These are phyloP conservation scores for Oryza glaberrima DNA, from an alignment of 176 grass and related monocot genomes.

Conservation along the genomic window DNA sequence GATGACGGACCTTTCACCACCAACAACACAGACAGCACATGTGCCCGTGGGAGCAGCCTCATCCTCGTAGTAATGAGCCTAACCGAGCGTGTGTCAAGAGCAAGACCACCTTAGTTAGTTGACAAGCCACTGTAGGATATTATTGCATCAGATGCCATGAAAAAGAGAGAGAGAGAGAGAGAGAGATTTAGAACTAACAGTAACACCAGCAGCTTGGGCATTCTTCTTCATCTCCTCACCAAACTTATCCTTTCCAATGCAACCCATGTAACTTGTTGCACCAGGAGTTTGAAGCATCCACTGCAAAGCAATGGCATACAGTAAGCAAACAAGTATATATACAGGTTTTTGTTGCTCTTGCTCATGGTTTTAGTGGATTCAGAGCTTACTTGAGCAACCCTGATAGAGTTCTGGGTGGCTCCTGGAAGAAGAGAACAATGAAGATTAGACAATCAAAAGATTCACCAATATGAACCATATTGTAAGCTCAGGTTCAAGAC, in stretches of 20 bases:
- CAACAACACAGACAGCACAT: constrained; percentile 98
- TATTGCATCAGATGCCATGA: background rate
- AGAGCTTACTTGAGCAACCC: constrained; percentile 89
- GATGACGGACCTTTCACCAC: constrained; percentile 75
- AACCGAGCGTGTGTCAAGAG: constrained; percentile 27
- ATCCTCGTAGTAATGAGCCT: constrained; percentile 95
- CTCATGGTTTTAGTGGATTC: constrained; percentile 11
- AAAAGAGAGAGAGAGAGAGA: too few relatives aligned
- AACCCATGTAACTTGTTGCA: constrained; percentile 94
- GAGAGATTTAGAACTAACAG: constrained; percentile 55
- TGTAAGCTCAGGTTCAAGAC: background rate
- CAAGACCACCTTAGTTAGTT: constrained; percentile 6
- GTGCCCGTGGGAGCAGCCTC: constrained; percentile 83
- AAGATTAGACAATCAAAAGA: constrained; percentile 26
- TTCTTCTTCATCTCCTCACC: constrained; percentile 97
- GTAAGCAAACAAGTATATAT: constrained; percentile 34
- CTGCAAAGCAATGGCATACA: constrained; percentile 50
- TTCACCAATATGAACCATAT: background rate
- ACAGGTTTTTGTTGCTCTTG: constrained; percentile 22
- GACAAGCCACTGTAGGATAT: constrained; percentile 19
- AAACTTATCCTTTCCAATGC: constrained; percentile 95
- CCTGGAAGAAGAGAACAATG: constrained; percentile 55
- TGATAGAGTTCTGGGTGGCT: constrained; percentile 96
- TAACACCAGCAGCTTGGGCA: constrained; percentile 74
- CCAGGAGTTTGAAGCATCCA: constrained; percentile 98